A percentile compares a stretch with the other conserved stretches of the same genome.
Evolutionary conservation across 2,329 filamentous ascomycete species (phyloP).

Genomic region (Talaromyces islandicus): DNA sequence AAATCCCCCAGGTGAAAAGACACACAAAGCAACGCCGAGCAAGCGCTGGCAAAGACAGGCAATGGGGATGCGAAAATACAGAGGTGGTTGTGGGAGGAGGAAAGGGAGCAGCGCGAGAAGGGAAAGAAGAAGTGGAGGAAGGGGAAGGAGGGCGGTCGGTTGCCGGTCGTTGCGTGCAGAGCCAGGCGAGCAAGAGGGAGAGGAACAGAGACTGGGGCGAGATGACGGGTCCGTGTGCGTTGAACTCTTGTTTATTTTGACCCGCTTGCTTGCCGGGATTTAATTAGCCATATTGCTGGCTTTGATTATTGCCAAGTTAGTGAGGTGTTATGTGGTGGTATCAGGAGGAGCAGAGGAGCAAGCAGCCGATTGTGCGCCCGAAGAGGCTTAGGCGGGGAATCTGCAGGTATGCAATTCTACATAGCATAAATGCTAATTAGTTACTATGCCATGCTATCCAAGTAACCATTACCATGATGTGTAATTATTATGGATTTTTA

Average conservation of each 20-base stretch:
- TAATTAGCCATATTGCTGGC: too few species aligned
- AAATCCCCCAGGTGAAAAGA: neutral
- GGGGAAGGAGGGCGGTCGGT: constrained; percentile 17
- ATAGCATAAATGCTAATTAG: neutral
- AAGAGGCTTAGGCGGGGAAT: constrained; percentile 7
- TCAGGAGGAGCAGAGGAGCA: neutral
- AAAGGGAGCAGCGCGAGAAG: constrained; percentile 1
- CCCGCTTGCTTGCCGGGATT: constrained; percentile 13
- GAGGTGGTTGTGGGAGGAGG: neutral
- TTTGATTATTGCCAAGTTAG: neutral
- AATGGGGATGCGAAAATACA: neutral
- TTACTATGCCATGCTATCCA: neutral
- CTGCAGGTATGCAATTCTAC: neutral
- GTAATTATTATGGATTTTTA: neutral
- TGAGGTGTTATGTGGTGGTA: neutral
- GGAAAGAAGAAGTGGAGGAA: constrained; percentile 11
- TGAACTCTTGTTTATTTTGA: constrained; percentile 29
- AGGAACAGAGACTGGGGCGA: constrained; percentile 12
- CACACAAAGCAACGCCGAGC: neutral
- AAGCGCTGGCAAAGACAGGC: neutral
- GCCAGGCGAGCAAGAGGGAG: constrained; percentile 5
- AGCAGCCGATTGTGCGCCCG: neutral
- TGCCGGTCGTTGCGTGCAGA: constrained; percentile 13
- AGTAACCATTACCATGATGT: neutral
- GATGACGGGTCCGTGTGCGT: constrained; percentile 10